A percentile compares a stretch with the other conserved stretches of the same genome.
phyloP scores from a whole-genome alignment of 352 stramenopile genomes.

The Pseudoperonospora humuli region DNA sequence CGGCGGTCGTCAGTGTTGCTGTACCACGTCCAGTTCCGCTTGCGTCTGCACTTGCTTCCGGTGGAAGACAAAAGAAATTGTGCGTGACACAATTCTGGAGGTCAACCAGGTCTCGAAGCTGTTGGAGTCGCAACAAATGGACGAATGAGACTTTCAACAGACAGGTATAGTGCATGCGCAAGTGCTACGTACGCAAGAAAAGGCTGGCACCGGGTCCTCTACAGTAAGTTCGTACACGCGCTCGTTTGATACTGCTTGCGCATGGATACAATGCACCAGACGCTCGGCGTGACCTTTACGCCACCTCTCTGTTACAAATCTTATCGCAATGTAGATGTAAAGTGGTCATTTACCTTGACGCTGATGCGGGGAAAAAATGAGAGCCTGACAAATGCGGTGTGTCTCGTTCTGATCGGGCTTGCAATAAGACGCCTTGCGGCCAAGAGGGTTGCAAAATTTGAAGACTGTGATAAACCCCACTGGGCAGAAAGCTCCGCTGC shows the following conservation, averaged over 20 bases:
- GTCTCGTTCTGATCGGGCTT: constrained; percentile 47
- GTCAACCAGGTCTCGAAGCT: constrained; percentile 72
- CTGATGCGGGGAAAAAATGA: constrained; percentile 73
- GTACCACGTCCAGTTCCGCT: constrained; percentile 32
- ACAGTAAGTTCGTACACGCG: constrained; percentile 79
- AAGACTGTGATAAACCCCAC: constrained; percentile 78
- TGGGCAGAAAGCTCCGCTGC: constrained; percentile 20
- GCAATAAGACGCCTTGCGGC: constrained; percentile 36
- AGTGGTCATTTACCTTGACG: constrained; percentile 42
- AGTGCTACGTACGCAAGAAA: constrained; percentile 40
- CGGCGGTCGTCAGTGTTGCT: constrained; percentile 25
- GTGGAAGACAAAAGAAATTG: constrained; percentile 51
- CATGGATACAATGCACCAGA: constrained; percentile 60
- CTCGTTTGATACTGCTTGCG: constrained; percentile 37
- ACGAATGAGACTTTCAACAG: background rate
- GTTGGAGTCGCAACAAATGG: background rate
- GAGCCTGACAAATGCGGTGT: constrained; percentile 75
- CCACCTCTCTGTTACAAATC: constrained; percentile 1
- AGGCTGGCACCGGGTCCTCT: constrained; percentile 76
- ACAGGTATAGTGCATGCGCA: background rate
- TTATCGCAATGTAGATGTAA: background rate
- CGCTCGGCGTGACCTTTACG: constrained; percentile 57
- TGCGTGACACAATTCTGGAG: constrained; percentile 49
- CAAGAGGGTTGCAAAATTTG: constrained; percentile 72
- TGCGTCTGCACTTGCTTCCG: constrained; percentile 12